A percentile compares a stretch with the other conserved stretches of the same genome.
Conservation (phyloP, 441 rosid species). For the Bruguiera hainesii region DNA sequence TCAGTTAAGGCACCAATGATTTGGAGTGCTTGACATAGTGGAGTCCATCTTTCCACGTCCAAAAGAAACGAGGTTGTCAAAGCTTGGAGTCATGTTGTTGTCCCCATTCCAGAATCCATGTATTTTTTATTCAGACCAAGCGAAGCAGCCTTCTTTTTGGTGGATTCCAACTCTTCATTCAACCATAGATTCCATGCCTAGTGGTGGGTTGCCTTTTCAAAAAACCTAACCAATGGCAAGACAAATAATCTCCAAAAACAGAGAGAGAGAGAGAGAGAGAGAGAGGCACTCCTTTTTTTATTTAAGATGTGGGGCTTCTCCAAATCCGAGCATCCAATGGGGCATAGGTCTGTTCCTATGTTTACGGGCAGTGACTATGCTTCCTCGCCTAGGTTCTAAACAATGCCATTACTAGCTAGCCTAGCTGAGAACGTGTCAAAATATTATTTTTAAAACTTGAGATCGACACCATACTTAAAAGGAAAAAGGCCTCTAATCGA, state of each 20-base stretch:
- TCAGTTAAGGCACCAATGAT: constrained; percentile 52
- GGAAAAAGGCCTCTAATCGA: too few species aligned
- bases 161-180: constrained; percentile 72
- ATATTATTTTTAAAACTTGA: constrained; percentile 12
- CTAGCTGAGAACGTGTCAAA: too few species aligned
- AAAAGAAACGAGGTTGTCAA: constrained; percentile 31
- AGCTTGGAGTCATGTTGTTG: constrained; percentile 40
- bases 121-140: constrained; percentile 37
- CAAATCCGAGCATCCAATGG: constrained; percentile 33
- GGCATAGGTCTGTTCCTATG: constrained; percentile 9
- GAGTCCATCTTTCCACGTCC: constrained; percentile 64
- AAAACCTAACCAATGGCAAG: constrained; percentile 32
- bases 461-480: neutral
- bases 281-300: neutral
- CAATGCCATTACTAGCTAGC: too few species aligned
- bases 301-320: constrained; percentile 32
- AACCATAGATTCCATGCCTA: constrained; percentile 33
- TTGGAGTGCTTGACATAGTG: constrained; percentile 33
- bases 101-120: constrained; percentile 27
- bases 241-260: neutral
- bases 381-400: too few species aligned
- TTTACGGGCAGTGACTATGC: neutral
- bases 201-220: constrained; percentile 55
- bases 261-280: too few species aligned
- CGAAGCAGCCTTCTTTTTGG: constrained; percentile 25